Conservation (phyloP, 2,329 filamentous ascomycete species). For the Cladosporium colombiae region DNA sequence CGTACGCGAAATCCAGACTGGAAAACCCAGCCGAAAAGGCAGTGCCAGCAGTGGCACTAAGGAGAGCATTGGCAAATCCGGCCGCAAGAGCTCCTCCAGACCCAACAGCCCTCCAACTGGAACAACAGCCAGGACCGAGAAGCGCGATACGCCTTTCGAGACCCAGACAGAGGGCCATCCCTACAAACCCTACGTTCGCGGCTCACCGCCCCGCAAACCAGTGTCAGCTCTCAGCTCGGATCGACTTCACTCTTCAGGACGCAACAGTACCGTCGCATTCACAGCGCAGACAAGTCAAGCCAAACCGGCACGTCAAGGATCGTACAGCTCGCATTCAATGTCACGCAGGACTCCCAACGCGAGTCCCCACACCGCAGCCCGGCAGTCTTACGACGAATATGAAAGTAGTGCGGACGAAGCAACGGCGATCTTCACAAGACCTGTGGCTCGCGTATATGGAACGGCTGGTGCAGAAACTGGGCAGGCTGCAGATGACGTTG, state of each 20-base stretch:
- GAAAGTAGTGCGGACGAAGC: constrained; percentile 45
- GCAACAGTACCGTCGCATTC: constrained; percentile 29
- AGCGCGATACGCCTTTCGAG: constrained; percentile 12
- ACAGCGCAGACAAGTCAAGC: constrained; percentile 21
- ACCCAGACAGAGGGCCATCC: constrained; percentile 23
- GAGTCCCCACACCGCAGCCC: constrained; percentile 18
- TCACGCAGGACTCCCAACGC: constrained; percentile 22
- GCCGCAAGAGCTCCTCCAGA: neutral
- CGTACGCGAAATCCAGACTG: neutral
- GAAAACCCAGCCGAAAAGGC: constrained; percentile 6
- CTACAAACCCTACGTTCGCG: constrained; percentile 25
- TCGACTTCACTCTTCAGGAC: neutral
- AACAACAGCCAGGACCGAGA: neutral
- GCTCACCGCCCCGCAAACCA: constrained; percentile 16
- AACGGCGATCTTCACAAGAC: constrained; percentile 42
- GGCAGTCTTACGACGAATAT: constrained; percentile 22
- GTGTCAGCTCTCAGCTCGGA: neutral
- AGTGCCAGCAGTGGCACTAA: constrained; percentile 14
- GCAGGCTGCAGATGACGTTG: constrained; percentile 15
- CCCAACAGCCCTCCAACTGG: neutral
- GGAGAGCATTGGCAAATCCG: neutral
- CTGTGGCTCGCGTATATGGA: neutral
- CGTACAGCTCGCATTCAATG: constrained; percentile 22
- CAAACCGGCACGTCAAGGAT: constrained; percentile 22
- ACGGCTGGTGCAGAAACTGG: constrained; percentile 2